phyloP scores from a whole-genome alignment of 108 stramenopile species.

The Pseudonitzschia delicatissima region DNA sequence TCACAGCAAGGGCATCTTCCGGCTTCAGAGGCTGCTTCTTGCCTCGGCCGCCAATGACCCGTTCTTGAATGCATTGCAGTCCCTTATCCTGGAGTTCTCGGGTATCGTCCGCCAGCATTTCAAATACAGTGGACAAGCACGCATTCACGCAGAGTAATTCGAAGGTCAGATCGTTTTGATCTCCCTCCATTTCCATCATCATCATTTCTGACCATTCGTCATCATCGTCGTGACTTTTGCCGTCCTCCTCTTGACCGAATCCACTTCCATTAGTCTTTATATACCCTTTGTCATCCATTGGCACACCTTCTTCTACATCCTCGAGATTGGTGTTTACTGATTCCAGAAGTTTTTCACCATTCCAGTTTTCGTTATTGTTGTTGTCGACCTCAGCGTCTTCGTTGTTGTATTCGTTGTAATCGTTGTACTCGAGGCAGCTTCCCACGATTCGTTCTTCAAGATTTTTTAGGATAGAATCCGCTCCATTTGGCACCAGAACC shows the following conservation, averaged over 20 bases:
- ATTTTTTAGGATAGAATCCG: constrained; percentile 71
- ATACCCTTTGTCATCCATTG: too few species aligned
- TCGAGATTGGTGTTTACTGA: too few species aligned
- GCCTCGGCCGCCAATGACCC: constrained; percentile 12
- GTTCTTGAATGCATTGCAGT: not conserved
- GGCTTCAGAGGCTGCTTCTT: constrained; percentile 15
- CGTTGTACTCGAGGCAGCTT: not conserved
- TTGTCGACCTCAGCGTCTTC: not conserved
- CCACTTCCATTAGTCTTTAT: too few species aligned
- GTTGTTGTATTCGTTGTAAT: not conserved
- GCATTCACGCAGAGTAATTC: constrained; percentile 83
- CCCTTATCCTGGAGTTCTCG: constrained; percentile 33
- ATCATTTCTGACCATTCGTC: constrained; percentile 7
- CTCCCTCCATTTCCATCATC: not conserved
- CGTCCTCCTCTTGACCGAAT: not conserved
- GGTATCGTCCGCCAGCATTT: constrained; percentile 64
- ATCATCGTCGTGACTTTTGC: not conserved
- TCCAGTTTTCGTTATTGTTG: not conserved
- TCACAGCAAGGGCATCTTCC: constrained; percentile 62
- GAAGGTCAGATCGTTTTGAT: constrained; percentile 53
- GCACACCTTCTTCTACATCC: too few species aligned
- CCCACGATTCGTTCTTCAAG: constrained; percentile 69
- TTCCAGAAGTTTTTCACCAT: too few species aligned
- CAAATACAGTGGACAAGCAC: constrained; percentile 57
- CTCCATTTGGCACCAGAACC: constrained; percentile 82